Evolutionary conservation across 805 yeast species (phyloP).

Genomic region (Metschnikowia santaceciliae): DNA sequence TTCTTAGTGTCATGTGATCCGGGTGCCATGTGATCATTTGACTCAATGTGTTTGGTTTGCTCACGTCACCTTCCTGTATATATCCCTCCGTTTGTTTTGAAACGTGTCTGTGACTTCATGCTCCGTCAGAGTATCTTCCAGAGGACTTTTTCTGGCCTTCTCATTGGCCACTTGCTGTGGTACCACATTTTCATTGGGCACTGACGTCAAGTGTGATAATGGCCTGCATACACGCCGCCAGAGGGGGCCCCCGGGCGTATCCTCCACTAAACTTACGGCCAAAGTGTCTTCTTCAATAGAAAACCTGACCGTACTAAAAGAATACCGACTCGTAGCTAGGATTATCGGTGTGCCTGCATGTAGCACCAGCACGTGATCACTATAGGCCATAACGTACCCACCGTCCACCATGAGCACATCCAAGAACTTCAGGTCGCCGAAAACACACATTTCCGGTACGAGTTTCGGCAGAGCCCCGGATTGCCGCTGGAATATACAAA

Average conservation of each 20-base stretch:
- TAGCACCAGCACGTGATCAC: constrained; percentile 13
- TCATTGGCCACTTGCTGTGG: too few relatives aligned
- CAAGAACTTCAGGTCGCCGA: constrained; percentile 7
- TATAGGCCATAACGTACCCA: constrained; percentile 6
- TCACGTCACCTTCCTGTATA: too few relatives aligned
- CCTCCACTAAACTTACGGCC: constrained; percentile 10
- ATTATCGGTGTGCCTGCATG: constrained; percentile 7
- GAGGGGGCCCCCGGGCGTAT: constrained; percentile 9
- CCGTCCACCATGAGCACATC: constrained; percentile 5
- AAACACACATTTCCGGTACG: constrained; percentile 2
- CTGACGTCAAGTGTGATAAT: not conserved
- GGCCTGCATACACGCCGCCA: constrained; percentile 9
- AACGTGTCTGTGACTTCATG: not conserved
- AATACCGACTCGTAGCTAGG: constrained; percentile 9
- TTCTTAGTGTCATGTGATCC: not conserved
- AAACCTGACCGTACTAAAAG: constrained; percentile 1
- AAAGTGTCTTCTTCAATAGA: not conserved
- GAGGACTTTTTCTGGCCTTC: too few relatives aligned
- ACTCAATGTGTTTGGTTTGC: not conserved
- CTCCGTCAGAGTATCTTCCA: not conserved
- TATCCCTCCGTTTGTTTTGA: constrained; percentile 1
- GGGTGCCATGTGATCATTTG: not conserved
- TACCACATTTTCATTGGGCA: not conserved
- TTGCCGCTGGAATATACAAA: constrained; percentile 5
- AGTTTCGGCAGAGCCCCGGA: not conserved